These are phyloP conservation scores for Nosema muscidifuracis DNA, from an alignment of 371 early-diverging fungal species.

Conservation along the genomic window DNA sequence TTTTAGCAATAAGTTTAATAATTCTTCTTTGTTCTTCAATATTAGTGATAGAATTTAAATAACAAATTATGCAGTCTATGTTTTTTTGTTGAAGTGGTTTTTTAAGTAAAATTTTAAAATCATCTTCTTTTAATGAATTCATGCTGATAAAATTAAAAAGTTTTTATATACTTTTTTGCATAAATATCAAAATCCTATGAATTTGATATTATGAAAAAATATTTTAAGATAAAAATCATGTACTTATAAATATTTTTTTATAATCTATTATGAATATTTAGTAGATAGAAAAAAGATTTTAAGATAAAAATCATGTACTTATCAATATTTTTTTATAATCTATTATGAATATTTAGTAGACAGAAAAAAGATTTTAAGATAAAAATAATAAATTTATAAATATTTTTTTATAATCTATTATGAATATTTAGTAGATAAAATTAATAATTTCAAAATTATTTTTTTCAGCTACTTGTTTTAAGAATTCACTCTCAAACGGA, in stretches of 20 bases:
- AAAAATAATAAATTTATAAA: no score
- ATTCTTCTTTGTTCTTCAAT: not conserved
- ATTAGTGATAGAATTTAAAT: not conserved
- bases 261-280: not conserved
- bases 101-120: not conserved
- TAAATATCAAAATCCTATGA: not conserved
- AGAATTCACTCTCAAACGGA: not conserved
- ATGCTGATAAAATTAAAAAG: not conserved
- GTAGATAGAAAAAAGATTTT: not conserved
- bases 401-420: no score
- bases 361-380: no score
- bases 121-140: not conserved
- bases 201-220: no score
- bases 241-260: not conserved
- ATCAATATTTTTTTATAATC: no score
- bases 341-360: no score
- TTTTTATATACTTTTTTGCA: not conserved
- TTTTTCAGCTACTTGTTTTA: not conserved
- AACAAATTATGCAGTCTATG: not conserved
- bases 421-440: not conserved
- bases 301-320: no score
- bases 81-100: not conserved
- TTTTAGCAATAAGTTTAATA: not conserved
- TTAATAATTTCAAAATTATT: not conserved
- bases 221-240: no score